Conservation (phyloP, 805 yeast genomes). For the Kregervanrija delftensis region DNA sequence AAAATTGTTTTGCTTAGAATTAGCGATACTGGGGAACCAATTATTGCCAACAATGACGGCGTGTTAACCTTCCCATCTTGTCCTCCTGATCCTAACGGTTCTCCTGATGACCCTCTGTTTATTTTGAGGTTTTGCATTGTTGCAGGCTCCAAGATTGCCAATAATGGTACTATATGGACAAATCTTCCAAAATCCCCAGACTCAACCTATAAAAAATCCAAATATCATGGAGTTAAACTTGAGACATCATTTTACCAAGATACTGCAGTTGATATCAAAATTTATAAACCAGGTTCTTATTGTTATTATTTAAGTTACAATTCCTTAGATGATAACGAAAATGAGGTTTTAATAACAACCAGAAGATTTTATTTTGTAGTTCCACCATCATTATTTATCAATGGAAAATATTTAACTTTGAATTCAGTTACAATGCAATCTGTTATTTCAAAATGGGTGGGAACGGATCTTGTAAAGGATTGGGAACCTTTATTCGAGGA, state of each 20-base stretch:
- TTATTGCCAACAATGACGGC: constrained; percentile 33
- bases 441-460: constrained; percentile 89
- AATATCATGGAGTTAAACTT: constrained; percentile 45
- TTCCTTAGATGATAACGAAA: constrained; percentile 21
- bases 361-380: constrained; percentile 67
- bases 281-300: constrained; percentile 73
- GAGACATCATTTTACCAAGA: constrained; percentile 59
- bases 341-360: constrained; percentile 36
- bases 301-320: constrained; percentile 63
- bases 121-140: constrained; percentile 55
- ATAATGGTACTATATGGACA: constrained; percentile 66
- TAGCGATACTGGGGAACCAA: constrained; percentile 42
- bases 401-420: constrained; percentile 53
- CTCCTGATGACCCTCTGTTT: constrained; percentile 33
- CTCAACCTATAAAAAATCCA: constrained; percentile 47
- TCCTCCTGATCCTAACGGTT: constrained; percentile 27
- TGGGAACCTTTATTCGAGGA: constrained; percentile 66
- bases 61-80: constrained; percentile 45
- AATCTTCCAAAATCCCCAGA: constrained; percentile 51
- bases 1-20: constrained; percentile 40
- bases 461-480: constrained; percentile 38
- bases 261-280: constrained; percentile 49
- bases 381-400: constrained; percentile 64
- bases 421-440: constrained; percentile 79
- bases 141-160: constrained; percentile 68